Base-by-base conservation (phyloP, 2,329 filamentous ascomycete species). In the Cryphonectria japonica region DNA sequence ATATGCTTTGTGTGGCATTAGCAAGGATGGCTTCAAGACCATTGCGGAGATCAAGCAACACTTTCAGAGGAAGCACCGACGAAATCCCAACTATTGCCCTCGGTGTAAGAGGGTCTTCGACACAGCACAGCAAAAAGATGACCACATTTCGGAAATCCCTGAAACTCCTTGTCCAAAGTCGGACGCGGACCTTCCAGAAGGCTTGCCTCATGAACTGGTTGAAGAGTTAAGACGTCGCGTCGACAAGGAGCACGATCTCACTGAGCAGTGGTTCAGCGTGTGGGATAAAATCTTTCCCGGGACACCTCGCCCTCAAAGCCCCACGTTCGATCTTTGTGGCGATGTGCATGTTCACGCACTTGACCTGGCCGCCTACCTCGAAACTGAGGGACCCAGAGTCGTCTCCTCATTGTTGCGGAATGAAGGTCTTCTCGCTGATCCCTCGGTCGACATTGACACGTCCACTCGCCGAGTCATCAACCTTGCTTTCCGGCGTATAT, bases 251-350 rank as follows among this genome's bases (percentile, higher is more conserved):
- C 16, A 19, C 29, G 59, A 63, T 19, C 43, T 63, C 6, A 29
- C 11, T 14, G 67, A 32, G 19, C 67, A 68, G 7, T 68, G 67
- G 67, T 63, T 62, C 29, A 62, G 57, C 29, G 50, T 68, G 22
- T 68, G 67, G 67, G 67, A 34, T 41, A 29, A 57, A 3, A 46
- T 68, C n/a, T 68, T 63, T 29, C 67, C 67, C 9, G 67, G 26
- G 7, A n/a, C 57, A 29, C 19, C 41, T 50, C 67, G 41, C 4
- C 67, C 67, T 11, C 16, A 8, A 13, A 63, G n/a, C 39, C 32
- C 32, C 19, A 63, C 59, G 13, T 68, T 52, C n/a, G 67, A 68
- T 63, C 41, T 54, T 14, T 39, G 32, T 19, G 57, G n/a, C 43
- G 34, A 52, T 1, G 41, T 68, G 26, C 29, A 68, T 54, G 22